These are phyloP conservation scores for Trifolium fragiferum DNA, from an alignment of 306 rosid genomes.

Conservation along the genomic window DNA sequence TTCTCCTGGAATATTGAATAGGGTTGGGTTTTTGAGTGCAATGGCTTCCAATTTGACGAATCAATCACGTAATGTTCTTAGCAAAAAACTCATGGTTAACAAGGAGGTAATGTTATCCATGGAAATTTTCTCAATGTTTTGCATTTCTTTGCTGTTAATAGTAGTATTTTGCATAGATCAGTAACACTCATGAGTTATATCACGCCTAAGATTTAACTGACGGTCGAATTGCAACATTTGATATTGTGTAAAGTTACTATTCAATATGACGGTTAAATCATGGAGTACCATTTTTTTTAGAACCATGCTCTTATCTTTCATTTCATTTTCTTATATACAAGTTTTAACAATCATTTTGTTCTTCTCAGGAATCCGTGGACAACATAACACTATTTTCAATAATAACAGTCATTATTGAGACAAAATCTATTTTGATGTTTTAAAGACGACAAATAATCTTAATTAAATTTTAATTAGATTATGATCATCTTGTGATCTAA, in stretches of 20 bases:
- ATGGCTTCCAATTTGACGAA: conserved; percentile 97
- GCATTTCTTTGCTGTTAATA: too few relatives aligned
- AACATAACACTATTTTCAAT: conserved; percentile 94
- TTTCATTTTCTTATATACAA: conserved; percentile 7
- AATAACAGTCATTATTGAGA: too few relatives aligned
- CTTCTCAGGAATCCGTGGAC: conserved; percentile 81
- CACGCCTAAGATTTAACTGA: background rate
- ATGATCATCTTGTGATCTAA: too few relatives aligned
- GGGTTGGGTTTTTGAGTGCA: conserved; percentile 98
- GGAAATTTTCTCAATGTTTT: too few relatives aligned
- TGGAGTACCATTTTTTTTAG: background rate
- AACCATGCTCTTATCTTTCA: background rate
- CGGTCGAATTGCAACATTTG: background rate
- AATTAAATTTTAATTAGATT: too few relatives aligned
- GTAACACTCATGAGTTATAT: conserved; percentile 13
- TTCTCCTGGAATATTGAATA: conserved; percentile 43
- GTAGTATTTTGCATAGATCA: background rate
- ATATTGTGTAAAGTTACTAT: background rate
- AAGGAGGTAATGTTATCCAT: conserved; percentile 57
- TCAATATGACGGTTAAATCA: background rate
- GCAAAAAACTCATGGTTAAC: conserved; percentile 94
- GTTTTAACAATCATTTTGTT: conserved; percentile 41
- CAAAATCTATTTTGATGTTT: too few relatives aligned
- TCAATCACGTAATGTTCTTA: conserved; percentile 96
- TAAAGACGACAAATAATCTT: too few relatives aligned